These are phyloP conservation scores for Podaxis pistillaris DNA, from an alignment of 768 basidiomycete genomes.

Conservation along the genomic window DNA sequence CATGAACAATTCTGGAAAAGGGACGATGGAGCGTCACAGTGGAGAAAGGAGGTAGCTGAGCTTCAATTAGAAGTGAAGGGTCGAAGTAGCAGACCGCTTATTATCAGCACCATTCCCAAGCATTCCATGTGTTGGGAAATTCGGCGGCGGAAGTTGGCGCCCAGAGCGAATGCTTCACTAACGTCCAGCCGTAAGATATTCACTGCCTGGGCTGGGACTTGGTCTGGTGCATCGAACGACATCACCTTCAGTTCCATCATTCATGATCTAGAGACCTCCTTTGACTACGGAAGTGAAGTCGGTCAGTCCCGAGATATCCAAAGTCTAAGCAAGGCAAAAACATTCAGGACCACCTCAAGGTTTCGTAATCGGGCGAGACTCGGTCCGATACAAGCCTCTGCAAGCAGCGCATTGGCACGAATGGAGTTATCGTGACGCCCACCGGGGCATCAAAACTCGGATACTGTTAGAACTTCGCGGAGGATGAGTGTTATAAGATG, in stretches of 20 bases:
- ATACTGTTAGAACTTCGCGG: not conserved
- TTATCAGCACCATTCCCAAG: slow-evolving; percentile 2
- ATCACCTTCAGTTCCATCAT: not conserved
- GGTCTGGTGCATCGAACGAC: not conserved
- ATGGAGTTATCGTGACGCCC: not conserved
- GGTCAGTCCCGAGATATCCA: not conserved
- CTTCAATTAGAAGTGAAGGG: not conserved
- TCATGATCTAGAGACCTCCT: not conserved
- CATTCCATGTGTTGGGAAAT: slow-evolving; percentile 9
- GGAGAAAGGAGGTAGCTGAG: not conserved
- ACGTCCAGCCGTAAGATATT: not conserved
- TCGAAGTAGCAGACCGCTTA: not conserved
- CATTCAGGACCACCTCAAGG: not conserved
- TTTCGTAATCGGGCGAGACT: not conserved
- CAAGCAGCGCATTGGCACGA: not conserved
- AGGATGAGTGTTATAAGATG: not conserved
- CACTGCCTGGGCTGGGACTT: not conserved
- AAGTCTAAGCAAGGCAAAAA: not conserved
- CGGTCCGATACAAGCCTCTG: not conserved
- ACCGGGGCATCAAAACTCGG: not conserved
- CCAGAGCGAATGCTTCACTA: not conserved
- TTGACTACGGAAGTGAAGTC: not conserved
- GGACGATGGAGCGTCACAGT: not conserved
- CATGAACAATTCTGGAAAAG: not conserved
- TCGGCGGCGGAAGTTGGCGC: slow-evolving; percentile 1